phyloP scores from a whole-genome alignment of 208 protist species.

The Wallacemonas sp. region DNA sequence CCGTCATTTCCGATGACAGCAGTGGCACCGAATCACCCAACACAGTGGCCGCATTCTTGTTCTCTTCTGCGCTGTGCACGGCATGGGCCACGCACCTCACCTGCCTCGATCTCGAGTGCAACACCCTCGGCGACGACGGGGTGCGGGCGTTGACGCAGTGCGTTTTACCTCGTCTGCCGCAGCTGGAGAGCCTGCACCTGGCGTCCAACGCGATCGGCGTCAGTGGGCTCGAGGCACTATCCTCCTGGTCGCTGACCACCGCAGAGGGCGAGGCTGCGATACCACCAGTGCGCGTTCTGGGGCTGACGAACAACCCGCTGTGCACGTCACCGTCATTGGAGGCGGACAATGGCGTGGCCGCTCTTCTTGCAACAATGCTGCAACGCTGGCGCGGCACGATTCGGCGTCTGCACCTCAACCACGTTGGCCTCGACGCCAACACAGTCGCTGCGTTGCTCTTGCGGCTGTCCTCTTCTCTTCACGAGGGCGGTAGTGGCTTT shows the following conservation, averaged over 20 bases:
- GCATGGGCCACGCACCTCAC: conserved; percentile 5
- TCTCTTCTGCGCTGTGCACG: not conserved
- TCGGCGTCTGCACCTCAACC: conserved; percentile 28
- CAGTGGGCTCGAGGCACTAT: conserved; percentile 13
- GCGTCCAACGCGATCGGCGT: conserved; percentile 21
- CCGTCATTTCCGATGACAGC: not conserved
- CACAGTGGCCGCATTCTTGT: not conserved
- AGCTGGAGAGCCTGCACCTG: conserved; percentile 16
- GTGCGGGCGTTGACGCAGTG: conserved; percentile 3
- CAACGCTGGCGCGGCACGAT: conserved; percentile 10
- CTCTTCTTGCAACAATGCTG: conserved; percentile 8
- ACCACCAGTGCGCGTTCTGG: conserved; percentile 15
- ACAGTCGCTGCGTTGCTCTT: conserved; percentile 2
- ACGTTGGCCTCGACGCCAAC: conserved; percentile 17
- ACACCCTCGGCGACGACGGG: conserved; percentile 20
- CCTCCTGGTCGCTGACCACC: not conserved
- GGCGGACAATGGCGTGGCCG: not conserved
- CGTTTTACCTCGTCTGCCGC: conserved; percentile 21
- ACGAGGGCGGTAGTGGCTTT: not conserved
- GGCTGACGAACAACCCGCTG: conserved; percentile 26
- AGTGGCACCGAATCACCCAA: not conserved
- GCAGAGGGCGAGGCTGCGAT: not conserved
- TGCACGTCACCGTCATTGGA: not conserved
- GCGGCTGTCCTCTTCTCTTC: not conserved
- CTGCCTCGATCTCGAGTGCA: conserved; percentile 31